A percentile compares a stretch with the other conserved stretches of the same genome.
phyloP scores from a whole-genome alignment of 345 rosid species.

The Fremontodendron californicum region DNA sequence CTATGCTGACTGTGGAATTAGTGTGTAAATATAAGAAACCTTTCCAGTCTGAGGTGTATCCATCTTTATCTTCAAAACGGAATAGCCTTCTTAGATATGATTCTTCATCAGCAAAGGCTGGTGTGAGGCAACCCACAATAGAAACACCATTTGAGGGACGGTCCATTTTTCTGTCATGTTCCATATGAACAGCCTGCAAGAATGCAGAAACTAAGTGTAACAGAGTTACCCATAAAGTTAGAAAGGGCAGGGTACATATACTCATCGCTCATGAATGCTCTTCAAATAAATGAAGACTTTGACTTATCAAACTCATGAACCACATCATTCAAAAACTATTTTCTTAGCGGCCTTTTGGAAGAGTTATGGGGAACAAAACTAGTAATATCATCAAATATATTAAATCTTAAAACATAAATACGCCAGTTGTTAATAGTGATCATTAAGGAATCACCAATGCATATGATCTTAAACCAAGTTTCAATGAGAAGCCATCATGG shows the following conservation, averaged over 20 bases:
- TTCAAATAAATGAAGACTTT: not conserved
- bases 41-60: conserved; percentile 52
- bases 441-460: not conserved
- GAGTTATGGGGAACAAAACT: no score
- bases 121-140: conserved; percentile 77
- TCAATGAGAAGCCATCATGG: no score
- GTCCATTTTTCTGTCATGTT: conserved; percentile 60
- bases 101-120: conserved; percentile 78
- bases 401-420: not conserved
- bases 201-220: conserved; percentile 15
- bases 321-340: not conserved
- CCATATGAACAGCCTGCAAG: conserved; percentile 51
- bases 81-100: conserved; percentile 61
- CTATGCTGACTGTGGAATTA: not conserved
- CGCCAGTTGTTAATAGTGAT: not conserved
- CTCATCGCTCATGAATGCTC: not conserved
- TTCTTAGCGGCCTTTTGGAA: not conserved
- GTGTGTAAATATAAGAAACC: conserved; percentile 36
- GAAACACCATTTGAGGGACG: conserved; percentile 89
- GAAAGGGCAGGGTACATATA: not conserved
- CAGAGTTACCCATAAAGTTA: not conserved
- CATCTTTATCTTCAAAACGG: conserved; percentile 52
- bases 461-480: no score
- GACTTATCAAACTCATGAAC: not conserved
- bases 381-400: not conserved